These are phyloP conservation scores for Chimonanthus salicifolius DNA, from an alignment of 164 flowering plant genomes.

Conservation along the genomic window DNA sequence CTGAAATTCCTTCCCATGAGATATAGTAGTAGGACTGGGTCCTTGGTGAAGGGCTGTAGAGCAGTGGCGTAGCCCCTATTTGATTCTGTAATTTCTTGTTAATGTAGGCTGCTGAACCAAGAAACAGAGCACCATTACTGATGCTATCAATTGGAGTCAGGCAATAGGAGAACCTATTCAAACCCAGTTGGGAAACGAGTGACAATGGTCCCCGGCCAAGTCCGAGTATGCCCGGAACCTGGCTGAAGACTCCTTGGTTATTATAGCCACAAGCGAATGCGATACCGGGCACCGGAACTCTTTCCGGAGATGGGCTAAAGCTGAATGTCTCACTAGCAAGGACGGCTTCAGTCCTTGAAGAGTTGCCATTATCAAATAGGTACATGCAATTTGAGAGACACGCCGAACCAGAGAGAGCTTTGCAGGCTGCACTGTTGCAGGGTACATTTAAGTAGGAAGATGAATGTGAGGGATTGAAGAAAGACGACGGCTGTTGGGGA, in stretches of 20 bases:
- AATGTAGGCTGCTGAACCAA: conserved; percentile 46
- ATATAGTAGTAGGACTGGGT: conserved; percentile 64
- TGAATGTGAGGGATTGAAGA: conserved; percentile 44
- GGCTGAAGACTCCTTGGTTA: conserved; percentile 61
- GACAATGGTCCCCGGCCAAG: conserved; percentile 82
- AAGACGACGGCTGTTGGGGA: conserved; percentile 43
- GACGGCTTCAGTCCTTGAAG: conserved; percentile 52
- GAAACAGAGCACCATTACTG: conserved; percentile 27
- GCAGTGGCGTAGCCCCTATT: conserved; percentile 37
- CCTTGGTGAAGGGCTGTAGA: conserved; percentile 35
- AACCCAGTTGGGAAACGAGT: conserved; percentile 60
- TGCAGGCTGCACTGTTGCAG: no score
- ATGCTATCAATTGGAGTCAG: conserved; percentile 44
- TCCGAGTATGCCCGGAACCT: conserved; percentile 68
- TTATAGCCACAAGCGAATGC: conserved; percentile 74
- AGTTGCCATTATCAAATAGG: conserved; percentile 60
- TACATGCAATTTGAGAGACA: conserved; percentile 53
- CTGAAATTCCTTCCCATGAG: conserved; percentile 59
- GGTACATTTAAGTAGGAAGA: no score
- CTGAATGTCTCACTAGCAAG: conserved; percentile 63
- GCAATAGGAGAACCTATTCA: conserved; percentile 64
- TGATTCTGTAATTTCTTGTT: conserved; percentile 1
- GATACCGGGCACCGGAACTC: conserved; percentile 28
- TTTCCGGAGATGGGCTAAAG: conserved; percentile 19
- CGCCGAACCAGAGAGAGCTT: not conserved